Evolutionary conservation across 179 eudicot genomes (phyloP).

Genomic region (Heliamphora pulchella): DNA sequence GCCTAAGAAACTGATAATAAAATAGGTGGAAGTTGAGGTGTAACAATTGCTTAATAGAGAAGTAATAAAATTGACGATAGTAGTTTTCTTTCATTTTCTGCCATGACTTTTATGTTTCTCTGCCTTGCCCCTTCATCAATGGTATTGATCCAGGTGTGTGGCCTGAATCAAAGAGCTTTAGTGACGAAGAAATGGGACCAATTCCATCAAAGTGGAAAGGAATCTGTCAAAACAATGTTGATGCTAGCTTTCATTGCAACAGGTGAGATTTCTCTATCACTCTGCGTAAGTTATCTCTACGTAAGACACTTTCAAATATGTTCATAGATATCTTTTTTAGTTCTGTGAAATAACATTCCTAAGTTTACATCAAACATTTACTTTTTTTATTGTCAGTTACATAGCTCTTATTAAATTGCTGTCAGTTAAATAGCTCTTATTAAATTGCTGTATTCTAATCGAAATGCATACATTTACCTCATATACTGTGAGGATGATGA

Average conservation of each 20-base stretch:
- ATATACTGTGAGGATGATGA: no score
- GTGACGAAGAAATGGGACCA: conserved; percentile 71
- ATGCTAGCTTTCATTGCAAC: conserved; percentile 59
- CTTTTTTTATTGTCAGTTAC: background rate
- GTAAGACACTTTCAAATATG: background rate
- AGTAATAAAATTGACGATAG: background rate
- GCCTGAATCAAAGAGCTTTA: conserved; percentile 88
- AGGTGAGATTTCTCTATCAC: conserved; percentile 31
- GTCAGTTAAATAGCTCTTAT: no score
- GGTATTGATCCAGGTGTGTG: conserved; percentile 59
- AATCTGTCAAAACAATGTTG: conserved; percentile 44
- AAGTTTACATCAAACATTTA: background rate
- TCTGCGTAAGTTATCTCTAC: background rate
- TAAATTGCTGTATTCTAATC: no score
- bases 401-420: conserved; percentile 5
- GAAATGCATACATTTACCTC: no score
- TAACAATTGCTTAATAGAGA: background rate
- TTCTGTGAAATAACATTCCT: background rate
- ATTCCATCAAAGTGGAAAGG: conserved; percentile 89
- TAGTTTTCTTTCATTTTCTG: background rate
- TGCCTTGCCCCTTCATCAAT: conserved; percentile 7
- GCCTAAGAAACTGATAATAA: background rate
- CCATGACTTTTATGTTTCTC: background rate
- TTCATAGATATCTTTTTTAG: background rate
- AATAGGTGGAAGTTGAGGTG: background rate